Evolutionary conservation across 192 early-diverging fungal genomes (phyloP).

Genomic region (Backusella westeae): DNA sequence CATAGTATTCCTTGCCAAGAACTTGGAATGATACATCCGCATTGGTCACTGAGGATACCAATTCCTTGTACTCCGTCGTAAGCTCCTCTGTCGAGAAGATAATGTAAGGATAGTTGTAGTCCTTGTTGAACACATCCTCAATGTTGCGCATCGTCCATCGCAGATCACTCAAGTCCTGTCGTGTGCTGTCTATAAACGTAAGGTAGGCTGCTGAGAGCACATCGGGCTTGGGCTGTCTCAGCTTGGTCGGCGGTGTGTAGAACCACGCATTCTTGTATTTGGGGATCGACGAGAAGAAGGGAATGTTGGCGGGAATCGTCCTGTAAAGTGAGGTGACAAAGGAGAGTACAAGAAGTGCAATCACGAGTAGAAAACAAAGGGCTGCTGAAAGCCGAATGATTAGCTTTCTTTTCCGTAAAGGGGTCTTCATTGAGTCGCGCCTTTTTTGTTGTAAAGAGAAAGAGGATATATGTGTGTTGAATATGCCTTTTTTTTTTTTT

Average conservation of each 20-base stretch:
- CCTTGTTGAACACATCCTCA: constrained; percentile 33
- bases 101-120: constrained; percentile 33
- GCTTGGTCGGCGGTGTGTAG: background rate
- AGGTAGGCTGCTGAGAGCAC: constrained; percentile 18
- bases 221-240: constrained; percentile 11
- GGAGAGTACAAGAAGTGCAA: background rate
- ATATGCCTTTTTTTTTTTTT: background rate
- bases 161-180: constrained; percentile 11
- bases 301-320: background rate
- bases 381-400: background rate
- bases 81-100: constrained; percentile 29
- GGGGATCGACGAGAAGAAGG: background rate
- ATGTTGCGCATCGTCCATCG: constrained; percentile 29
- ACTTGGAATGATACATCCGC: constrained; percentile 27
- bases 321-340: background rate
- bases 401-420: background rate
- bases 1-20: constrained; percentile 20
- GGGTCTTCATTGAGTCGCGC: background rate
- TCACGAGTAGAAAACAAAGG: background rate
- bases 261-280: background rate
- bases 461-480: no score
- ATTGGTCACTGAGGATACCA: constrained; percentile 14
- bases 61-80: constrained; percentile 31
- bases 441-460: no score
- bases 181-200: constrained; percentile 21